phyloP scores from a whole-genome alignment of 306 rosid genomes.

The Prunus davidiana region DNA sequence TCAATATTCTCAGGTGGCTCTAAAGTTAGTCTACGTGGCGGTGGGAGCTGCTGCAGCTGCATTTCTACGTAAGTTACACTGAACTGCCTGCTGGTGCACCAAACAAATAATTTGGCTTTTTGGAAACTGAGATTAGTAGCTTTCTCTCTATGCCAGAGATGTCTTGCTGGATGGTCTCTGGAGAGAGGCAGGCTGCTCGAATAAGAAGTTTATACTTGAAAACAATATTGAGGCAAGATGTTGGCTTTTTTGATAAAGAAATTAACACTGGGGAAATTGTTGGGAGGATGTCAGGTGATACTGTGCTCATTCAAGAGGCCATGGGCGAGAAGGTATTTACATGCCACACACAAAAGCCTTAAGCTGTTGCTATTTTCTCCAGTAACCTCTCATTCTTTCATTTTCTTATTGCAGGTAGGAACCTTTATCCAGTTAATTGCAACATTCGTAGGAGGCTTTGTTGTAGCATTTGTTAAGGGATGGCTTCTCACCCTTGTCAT shows the following conservation, averaged over 20 bases:
- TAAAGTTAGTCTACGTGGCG: constrained; percentile 66
- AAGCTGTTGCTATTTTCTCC: background rate
- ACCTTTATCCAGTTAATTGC: constrained; percentile 61
- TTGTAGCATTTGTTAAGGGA: constrained; percentile 62
- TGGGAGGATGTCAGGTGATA: constrained; percentile 84
- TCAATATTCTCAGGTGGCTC: constrained; percentile 43
- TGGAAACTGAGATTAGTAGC: background rate
- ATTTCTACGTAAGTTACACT: constrained; percentile 56
- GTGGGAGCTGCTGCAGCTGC: constrained; percentile 55
- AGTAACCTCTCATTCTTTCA: background rate
- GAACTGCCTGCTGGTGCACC: background rate
- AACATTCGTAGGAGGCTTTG: constrained; percentile 64
- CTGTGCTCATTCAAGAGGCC: constrained; percentile 86
- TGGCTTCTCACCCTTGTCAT: constrained; percentile 80
- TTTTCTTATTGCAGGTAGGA: constrained; percentile 59
- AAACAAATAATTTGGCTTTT: constrained; percentile 3
- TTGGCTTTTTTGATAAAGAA: constrained; percentile 70
- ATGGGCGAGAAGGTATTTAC: constrained; percentile 77
- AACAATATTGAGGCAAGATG: constrained; percentile 81
- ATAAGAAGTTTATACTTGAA: constrained; percentile 66
- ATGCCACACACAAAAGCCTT: constrained; percentile 4
- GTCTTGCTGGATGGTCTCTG: constrained; percentile 83
- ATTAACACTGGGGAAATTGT: constrained; percentile 64
- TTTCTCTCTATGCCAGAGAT: constrained; percentile 52
- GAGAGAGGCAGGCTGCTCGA: constrained; percentile 83